Evolutionary conservation across 768 basidiomycete genomes (phyloP), one percentile per base, ranked within the genome.

Genomic region (Boletellus emodensis): DNA sequence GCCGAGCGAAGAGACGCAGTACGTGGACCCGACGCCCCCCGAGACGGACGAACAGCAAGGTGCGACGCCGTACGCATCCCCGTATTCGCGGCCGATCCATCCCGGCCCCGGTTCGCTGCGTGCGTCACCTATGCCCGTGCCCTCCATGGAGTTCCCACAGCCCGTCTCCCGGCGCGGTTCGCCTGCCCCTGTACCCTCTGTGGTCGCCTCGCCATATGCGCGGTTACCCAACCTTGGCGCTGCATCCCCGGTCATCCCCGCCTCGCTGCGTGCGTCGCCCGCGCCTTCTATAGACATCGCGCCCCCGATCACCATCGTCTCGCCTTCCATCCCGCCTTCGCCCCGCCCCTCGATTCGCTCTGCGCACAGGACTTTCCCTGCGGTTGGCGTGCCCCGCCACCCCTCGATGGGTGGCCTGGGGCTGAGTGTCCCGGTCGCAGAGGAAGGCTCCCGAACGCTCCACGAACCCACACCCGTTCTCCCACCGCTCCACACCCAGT

Each of bases 11-110:
- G 53, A 17, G 15, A 46, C 46, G 18, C 51, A 58, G 26, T 66
- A 61, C 39, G 53, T 44, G 17, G 26, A 59, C 50, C 46, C 57
- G 35, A 49, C 49, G 0, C 32, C 60, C 12, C 35, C 53, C 9
- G 37, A 59, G 55, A 41, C 61, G 54, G 42, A 71, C 49, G 47
- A 61, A 6, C 61, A 56, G 34, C 51, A 49, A 1, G 53, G 44
- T 14, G 13, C 52, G 45, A 40, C 53, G 11, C 60, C 61, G 11
- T 58, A 61, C 14, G n/a, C 51, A 5, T 56, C 60, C 18, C 59
- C 62, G 0, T 57, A 57, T 11, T 35, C 11, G 20, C 62, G 48
- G 2, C 50, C 41, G 4, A 15, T 22, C 12, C 50, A 24, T 18
- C 18, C 41, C 1, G 34, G 28, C 1, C 48, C 59, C 1, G n/a